phyloP scores from a whole-genome alignment of 495 filamentous ascomycete genomes.

The Evansstolkia leycettana region DNA sequence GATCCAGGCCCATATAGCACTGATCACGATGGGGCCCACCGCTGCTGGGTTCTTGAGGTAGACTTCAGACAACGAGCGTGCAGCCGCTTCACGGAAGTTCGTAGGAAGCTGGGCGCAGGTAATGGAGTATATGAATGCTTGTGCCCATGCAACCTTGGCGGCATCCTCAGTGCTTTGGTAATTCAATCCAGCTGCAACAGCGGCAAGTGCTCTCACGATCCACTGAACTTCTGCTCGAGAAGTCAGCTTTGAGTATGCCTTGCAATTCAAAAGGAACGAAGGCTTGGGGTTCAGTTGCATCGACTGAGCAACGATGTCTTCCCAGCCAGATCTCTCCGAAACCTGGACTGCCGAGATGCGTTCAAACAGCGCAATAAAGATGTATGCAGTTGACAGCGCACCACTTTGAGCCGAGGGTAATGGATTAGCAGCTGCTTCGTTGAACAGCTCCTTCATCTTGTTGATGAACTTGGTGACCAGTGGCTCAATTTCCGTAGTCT shows the following conservation, averaged over 20 bases:
- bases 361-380: slow-evolving; percentile 49
- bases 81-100: slow-evolving; percentile 45
- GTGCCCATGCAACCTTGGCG: slow-evolving; percentile 54
- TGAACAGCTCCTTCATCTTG: slow-evolving; percentile 60
- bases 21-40: slow-evolving; percentile 48
- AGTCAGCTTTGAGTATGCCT: slow-evolving; percentile 66
- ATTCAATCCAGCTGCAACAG: slow-evolving; percentile 36
- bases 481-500: slow-evolving; percentile 29
- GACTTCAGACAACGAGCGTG: slow-evolving; percentile 40
- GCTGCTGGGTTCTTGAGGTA: slow-evolving; percentile 41
- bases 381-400: slow-evolving; percentile 58
- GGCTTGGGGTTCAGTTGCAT: slow-evolving; percentile 58
- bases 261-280: slow-evolving; percentile 74
- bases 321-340: slow-evolving; percentile 24
- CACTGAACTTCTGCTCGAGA: slow-evolving; percentile 64
- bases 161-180: slow-evolving; percentile 20
- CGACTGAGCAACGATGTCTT: slow-evolving; percentile 46
- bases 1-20: slow-evolving; percentile 77
- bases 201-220: slow-evolving; percentile 56
- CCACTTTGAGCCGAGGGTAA: slow-evolving; percentile 64
- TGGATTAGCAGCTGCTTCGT: slow-evolving; percentile 66
- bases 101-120: slow-evolving; percentile 45
- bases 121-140: slow-evolving; percentile 70
- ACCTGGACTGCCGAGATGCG: slow-evolving; percentile 18
- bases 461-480: slow-evolving; percentile 39